phyloP scores from a whole-genome alignment of 345 rosid genomes.

The Rhodamnia argentea region DNA sequence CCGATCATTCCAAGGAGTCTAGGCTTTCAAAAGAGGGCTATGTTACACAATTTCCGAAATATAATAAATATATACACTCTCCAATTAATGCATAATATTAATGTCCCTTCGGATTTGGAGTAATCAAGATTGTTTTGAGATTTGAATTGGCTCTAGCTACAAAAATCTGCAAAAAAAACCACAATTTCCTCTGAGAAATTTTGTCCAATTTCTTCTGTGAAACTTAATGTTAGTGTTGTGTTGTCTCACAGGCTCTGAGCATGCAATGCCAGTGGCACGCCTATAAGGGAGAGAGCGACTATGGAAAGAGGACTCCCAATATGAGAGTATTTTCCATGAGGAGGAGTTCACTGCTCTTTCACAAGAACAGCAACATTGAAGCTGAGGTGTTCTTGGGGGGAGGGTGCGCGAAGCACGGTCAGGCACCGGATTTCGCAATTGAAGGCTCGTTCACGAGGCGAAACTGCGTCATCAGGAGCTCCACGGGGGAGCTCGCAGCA shows the following conservation, averaged over 20 bases:
- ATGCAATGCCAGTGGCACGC: conserved; percentile 39
- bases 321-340: conserved; percentile 35
- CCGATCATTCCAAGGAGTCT: not conserved
- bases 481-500: conserved; percentile 10
- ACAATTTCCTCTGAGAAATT: not conserved
- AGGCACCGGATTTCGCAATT: conserved; percentile 21
- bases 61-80: not conserved
- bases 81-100: not conserved
- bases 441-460: conserved; percentile 31
- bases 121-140: not conserved
- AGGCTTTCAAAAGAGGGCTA: not conserved
- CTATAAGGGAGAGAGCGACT: conserved; percentile 21
- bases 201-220: not conserved
- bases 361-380: conserved; percentile 1
- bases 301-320: not conserved
- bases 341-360: conserved; percentile 12
- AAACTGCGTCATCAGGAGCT: conserved; percentile 18
- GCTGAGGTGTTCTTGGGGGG: conserved; percentile 30
- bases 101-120: not conserved
- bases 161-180: not conserved
- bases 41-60: not conserved
- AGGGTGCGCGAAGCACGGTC: not conserved
- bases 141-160: not conserved
- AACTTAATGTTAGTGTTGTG: not conserved
- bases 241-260: conserved; percentile 22